Evolutionary conservation across 2,329 filamentous ascomycete species (phyloP).

Genomic region (Colletotrichum lentis): DNA sequence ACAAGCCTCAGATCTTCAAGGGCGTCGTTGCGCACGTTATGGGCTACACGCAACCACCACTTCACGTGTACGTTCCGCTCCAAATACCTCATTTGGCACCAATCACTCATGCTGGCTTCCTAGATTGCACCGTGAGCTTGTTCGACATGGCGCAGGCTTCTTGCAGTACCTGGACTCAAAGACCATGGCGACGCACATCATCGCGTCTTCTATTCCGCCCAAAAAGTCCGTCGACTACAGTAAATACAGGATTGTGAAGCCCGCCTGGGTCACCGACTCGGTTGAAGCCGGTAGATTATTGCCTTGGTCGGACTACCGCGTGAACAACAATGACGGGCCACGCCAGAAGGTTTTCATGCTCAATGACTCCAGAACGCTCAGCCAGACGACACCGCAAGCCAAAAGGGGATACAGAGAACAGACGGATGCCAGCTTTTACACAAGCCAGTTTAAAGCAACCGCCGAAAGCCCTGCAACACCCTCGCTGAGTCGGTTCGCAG

Average conservation of each 20-base stretch:
- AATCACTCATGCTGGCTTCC: neutral
- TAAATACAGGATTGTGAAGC: constrained; percentile 90
- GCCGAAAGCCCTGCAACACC: constrained; percentile 41
- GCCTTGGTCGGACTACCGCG: constrained; percentile 85
- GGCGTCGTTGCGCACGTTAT: constrained; percentile 91
- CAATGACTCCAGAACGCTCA: constrained; percentile 70
- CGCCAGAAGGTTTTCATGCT: constrained; percentile 79
- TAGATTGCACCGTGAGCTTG: constrained; percentile 81
- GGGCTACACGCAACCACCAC: constrained; percentile 92
- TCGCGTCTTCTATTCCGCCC: constrained; percentile 86
- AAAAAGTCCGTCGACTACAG: constrained; percentile 92
- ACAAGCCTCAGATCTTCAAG: constrained; percentile 86
- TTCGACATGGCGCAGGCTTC: constrained; percentile 92
- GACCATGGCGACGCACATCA: constrained; percentile 94
- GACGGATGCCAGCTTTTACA: constrained; percentile 84
- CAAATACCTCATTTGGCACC: too few relatives aligned
- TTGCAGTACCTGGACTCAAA: constrained; percentile 95
- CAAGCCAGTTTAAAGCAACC: constrained; percentile 67
- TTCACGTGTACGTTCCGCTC: constrained; percentile 69
- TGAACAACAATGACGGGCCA: constrained; percentile 79
- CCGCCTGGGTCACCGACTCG: constrained; percentile 92
- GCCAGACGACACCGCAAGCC: constrained; percentile 67
- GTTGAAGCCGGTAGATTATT: constrained; percentile 81
- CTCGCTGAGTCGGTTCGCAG: constrained; percentile 43
- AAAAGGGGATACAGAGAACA: constrained; percentile 79